Evolutionary conservation across 345 rosid species (phyloP), one percentile per base, ranked within the genome.

Genomic region (Crucihimalaya himalaica): DNA sequence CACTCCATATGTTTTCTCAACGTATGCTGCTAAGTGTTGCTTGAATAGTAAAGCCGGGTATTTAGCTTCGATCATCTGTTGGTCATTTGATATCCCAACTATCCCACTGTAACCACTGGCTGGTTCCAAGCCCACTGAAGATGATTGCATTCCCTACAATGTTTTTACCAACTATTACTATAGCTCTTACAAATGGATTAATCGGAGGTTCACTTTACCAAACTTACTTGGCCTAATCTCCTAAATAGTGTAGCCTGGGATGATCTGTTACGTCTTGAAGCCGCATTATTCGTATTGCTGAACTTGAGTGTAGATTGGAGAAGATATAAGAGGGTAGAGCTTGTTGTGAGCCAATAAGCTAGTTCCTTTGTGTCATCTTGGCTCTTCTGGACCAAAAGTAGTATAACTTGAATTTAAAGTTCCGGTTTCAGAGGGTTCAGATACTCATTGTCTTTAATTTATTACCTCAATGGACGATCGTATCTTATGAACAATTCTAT

Each of bases 1-100:
- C 83, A 86, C 68, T 63, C 90, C 93, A 58, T 86, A 88, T 70
- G 83, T 77, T 78, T 88, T 88, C 84, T 88, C 93, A 31, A 86
- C 85, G 60, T 78, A 84, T 68, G 93, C 93, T 7, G 93, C 84
- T 70, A 88, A 64, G 78, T 88, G 93, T 72, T 88, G 93, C 82
- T 88, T 88, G 69, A 88, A 88, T 25, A 86, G 86, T 64, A 88
- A 71, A 46, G 90, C 90, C 39, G 93, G 93, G 57, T 84, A 88
- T 80, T 88, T 88, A 52, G 93, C 93, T 68, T 88, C 93, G 13
- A 88, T 82, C 78, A 77, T 84, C 58, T 78, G 61, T 54, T 81
- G 81, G 60, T 74, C 86, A 45, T 74, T 73, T 54, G 81, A 70
- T 63, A 80, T 81, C 25, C 81, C 86, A 59, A 68, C 79, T 83